These are phyloP conservation scores for Aureobasidium namibiae DNA, from an alignment of 2,329 filamentous ascomycete genomes.

Conservation along the genomic window DNA sequence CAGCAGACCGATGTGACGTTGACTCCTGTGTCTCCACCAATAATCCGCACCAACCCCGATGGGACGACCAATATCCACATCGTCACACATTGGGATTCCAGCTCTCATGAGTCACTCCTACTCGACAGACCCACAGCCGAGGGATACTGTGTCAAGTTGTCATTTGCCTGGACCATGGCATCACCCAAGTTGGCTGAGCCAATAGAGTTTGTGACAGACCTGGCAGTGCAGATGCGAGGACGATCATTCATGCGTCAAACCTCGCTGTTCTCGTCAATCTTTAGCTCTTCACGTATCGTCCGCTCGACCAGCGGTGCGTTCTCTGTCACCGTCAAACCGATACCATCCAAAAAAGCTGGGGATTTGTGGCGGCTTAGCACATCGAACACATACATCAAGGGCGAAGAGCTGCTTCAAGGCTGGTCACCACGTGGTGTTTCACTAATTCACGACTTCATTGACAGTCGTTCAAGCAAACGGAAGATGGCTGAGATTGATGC, in stretches of 20 bases:
- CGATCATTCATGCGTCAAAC: slow-evolving; percentile 77
- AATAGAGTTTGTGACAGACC: slow-evolving; percentile 75
- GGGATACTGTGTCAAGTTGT: slow-evolving; percentile 83
- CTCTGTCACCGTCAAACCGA: slow-evolving; percentile 74
- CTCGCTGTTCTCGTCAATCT: slow-evolving; percentile 79
- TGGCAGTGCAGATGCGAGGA: slow-evolving; percentile 75
- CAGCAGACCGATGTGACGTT: slow-evolving; percentile 66
- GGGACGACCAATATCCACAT: slow-evolving; percentile 82
- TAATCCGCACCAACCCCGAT: slow-evolving; percentile 77
- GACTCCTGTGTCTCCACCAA: slow-evolving; percentile 67
- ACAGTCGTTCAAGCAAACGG: slow-evolving; percentile 62
- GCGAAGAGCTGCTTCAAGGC: slow-evolving; percentile 74
- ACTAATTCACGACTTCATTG: slow-evolving; percentile 79
- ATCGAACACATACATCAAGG: slow-evolving; percentile 89
- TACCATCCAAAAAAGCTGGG: slow-evolving; percentile 81
- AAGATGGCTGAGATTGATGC: slow-evolving; percentile 75
- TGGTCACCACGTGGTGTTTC: slow-evolving; percentile 90
- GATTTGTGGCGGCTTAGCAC: slow-evolving; percentile 97
- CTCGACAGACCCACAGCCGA: slow-evolving; percentile 92
- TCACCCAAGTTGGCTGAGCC: slow-evolving; percentile 79
- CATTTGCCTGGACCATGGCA: slow-evolving; percentile 74
- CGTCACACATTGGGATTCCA: slow-evolving; percentile 94
- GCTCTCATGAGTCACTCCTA: slow-evolving; percentile 80
- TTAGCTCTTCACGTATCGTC: slow-evolving; percentile 75
- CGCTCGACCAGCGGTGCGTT: slow-evolving; percentile 83